phyloP scores from a whole-genome alignment of 2,329 filamentous ascomycete genomes.

The Colletotrichum kahawae region DNA sequence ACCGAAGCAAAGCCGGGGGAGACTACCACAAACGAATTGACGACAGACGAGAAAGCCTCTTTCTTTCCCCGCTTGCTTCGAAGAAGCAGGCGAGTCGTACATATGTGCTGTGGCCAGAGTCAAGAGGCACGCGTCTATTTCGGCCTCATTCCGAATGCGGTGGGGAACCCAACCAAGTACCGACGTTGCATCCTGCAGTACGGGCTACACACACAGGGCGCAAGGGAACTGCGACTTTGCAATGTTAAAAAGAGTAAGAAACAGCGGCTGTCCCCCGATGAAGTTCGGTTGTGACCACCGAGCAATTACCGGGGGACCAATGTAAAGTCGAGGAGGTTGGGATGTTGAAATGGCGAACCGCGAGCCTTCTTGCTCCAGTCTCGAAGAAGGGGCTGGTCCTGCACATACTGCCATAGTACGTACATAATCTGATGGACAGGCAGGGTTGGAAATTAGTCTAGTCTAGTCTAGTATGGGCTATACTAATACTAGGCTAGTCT shows the following conservation, averaged over 20 bases:
- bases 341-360: background rate
- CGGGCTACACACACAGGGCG: background rate
- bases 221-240: background rate
- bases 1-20: background rate
- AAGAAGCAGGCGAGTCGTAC: background rate
- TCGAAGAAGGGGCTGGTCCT: background rate
- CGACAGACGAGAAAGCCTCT: background rate
- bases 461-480: too few species aligned
- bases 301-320: conserved; percentile 7
- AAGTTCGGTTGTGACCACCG: conserved; percentile 10
- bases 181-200: conserved; percentile 4
- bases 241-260: background rate
- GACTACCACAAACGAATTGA: background rate
- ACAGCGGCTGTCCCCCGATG: background rate
- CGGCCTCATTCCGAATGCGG: conserved; percentile 17
- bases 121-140: background rate
- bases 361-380: background rate
- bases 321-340: background rate
- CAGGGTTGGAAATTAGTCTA: too few species aligned
- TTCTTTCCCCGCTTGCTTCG: background rate
- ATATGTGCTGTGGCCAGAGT: background rate
- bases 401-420: background rate
- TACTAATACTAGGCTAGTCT: too few species aligned
- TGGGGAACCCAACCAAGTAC: conserved; percentile 14
- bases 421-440: background rate